These are phyloP conservation scores for Stemphylium vesicarium DNA, from an alignment of 2,329 filamentous ascomycete genomes.

Conservation along the genomic window DNA sequence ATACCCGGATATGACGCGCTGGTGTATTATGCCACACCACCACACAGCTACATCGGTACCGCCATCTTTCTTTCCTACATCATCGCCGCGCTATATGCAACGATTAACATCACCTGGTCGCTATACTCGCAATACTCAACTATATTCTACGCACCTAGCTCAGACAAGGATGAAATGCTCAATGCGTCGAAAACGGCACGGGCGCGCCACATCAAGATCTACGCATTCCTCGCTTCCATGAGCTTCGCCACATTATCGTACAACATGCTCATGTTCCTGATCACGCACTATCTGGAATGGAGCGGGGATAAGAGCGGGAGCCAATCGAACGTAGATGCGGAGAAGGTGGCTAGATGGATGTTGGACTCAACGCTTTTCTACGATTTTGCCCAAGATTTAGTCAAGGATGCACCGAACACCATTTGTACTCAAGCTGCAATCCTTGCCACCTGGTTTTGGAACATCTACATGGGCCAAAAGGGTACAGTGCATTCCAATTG, in stretches of 20 bases:
- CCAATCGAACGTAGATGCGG: neutral
- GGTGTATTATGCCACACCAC: slow-evolving; percentile 27
- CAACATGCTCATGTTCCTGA: slow-evolving; percentile 42
- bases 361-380: slow-evolving; percentile 35
- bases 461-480: slow-evolving; percentile 36
- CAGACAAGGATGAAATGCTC: slow-evolving; percentile 9
- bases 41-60: slow-evolving; percentile 39
- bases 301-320: slow-evolving; percentile 7
- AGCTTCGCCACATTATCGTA: slow-evolving; percentile 39
- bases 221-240: slow-evolving; percentile 32
- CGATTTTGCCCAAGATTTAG: slow-evolving; percentile 37
- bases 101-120: slow-evolving; percentile 19
- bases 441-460: slow-evolving; percentile 40
- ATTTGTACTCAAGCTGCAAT: slow-evolving; percentile 37
- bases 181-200: slow-evolving; percentile 23
- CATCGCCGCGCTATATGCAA: slow-evolving; percentile 32
- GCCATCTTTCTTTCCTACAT: slow-evolving; percentile 42
- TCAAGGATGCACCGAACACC: slow-evolving; percentile 29
- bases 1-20: slow-evolving; percentile 9
- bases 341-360: slow-evolving; percentile 36
- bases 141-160: neutral
- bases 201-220: slow-evolving; percentile 35
- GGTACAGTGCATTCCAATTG: slow-evolving; percentile 11
- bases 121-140: slow-evolving; percentile 27
- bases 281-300: slow-evolving; percentile 34